phyloP scores from a whole-genome alignment of 2,329 filamentous ascomycete species.

The Plenodomus lindquistii region DNA sequence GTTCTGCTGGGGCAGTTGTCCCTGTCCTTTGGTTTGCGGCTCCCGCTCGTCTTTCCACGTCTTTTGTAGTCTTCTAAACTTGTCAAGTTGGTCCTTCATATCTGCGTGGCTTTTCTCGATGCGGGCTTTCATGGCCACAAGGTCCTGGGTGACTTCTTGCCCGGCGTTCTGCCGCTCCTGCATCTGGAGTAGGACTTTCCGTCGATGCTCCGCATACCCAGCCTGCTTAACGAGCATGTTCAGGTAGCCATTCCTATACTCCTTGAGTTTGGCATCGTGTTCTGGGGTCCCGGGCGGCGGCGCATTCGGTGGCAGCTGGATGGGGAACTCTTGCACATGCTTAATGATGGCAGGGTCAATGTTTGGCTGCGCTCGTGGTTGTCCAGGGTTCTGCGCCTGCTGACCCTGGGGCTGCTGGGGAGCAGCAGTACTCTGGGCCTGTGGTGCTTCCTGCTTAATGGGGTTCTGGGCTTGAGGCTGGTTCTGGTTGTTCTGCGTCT shows the following conservation, averaged over 20 bases:
- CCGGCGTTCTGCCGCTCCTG: constrained; percentile 36
- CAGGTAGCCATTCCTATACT: constrained; percentile 40
- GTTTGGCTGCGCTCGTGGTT: constrained; percentile 9
- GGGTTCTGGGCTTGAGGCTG: constrained; percentile 37
- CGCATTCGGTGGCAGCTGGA: constrained; percentile 32
- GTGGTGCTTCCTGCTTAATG: constrained; percentile 23
- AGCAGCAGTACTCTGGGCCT: constrained; percentile 7
- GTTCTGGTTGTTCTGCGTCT: constrained; percentile 16
- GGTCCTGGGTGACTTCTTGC: constrained; percentile 39
- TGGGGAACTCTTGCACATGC: constrained; percentile 43
- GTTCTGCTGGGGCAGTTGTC: constrained; percentile 28
- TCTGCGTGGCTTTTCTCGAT: constrained; percentile 35
- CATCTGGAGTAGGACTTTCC: constrained; percentile 32
- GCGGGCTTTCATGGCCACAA: constrained; percentile 29
- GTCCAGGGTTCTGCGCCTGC: constrained; percentile 13
- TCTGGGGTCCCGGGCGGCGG: constrained; percentile 40
- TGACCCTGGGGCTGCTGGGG: constrained; percentile 15
- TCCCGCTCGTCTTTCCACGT: constrained; percentile 38
- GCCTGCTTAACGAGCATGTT: constrained; percentile 41
- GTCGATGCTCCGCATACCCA: constrained; percentile 27
- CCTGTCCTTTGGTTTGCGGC: constrained; percentile 38
- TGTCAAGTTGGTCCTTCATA: constrained; percentile 39
- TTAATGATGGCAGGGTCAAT: constrained; percentile 42
- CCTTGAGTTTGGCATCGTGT: constrained; percentile 41
- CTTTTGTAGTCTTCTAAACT: constrained; percentile 41